phyloP scores from a whole-genome alignment of 768 basidiomycete genomes.

The Termitomyces sp. region DNA sequence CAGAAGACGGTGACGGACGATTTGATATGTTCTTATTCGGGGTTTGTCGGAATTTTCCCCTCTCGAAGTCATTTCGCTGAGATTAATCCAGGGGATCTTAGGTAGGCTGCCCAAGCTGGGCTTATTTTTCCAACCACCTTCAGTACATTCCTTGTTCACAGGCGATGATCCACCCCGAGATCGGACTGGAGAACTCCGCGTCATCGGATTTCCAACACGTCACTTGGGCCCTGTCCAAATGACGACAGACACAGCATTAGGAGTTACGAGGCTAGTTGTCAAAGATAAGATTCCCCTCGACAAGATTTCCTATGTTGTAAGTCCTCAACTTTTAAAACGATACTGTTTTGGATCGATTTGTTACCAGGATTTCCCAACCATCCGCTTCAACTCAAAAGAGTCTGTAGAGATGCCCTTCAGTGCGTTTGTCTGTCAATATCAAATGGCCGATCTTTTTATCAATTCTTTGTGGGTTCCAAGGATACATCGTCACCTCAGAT shows the following conservation, averaged over 20 bases:
- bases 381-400: conserved; percentile 80
- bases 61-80: neutral
- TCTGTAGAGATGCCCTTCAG: conserved; percentile 98
- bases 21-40: conserved; percentile 94
- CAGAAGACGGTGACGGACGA: conserved; percentile 66
- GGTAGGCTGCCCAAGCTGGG: conserved; percentile 26
- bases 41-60: conserved; percentile 33
- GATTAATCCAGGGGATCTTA: conserved; percentile 47
- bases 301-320: conserved; percentile 67
- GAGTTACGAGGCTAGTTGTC: conserved; percentile 82
- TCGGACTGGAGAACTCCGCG: conserved; percentile 82
- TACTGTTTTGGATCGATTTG: neutral
- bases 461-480: conserved; percentile 17
- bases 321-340: conserved; percentile 16
- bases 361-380: conserved; percentile 80
- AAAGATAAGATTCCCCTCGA: conserved; percentile 68
- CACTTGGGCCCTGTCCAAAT: conserved; percentile 89
- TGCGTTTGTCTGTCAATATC: conserved; percentile 30
- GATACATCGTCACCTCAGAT: conserved; percentile 35
- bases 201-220: conserved; percentile 79
- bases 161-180: conserved; percentile 97
- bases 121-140: no score
- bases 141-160: conserved; percentile 17
- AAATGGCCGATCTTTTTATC: neutral
- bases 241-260: conserved; percentile 97